Conservation (phyloP, 2,329 filamentous ascomycete species). For the Ceratocystis colombiana region DNA sequence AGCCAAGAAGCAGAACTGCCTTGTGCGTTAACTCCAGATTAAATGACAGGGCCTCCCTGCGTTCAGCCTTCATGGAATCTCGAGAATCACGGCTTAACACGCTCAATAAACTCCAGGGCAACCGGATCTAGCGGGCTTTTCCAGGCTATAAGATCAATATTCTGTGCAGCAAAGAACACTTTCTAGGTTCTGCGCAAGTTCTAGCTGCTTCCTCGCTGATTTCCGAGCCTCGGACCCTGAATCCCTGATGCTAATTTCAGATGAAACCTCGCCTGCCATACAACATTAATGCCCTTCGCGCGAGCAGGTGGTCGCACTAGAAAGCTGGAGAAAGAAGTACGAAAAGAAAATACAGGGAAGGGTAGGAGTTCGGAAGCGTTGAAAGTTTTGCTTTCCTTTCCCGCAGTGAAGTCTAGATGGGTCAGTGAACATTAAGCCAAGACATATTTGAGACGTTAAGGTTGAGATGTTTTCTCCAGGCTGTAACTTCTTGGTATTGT, state of each 20-base stretch:
- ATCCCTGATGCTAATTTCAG: conserved; percentile 15
- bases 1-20: not conserved
- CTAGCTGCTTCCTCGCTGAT: not conserved
- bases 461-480: not conserved
- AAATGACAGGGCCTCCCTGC: not conserved
- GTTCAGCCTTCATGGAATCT: not conserved
- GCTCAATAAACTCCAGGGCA: not conserved
- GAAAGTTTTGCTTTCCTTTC: too few species aligned
- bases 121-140: not conserved
- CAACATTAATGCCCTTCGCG: not conserved
- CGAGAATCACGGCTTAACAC: not conserved
- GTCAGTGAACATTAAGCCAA: not conserved
- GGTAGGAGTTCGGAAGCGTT: too few species aligned
- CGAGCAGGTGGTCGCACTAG: not conserved
- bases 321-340: not conserved
- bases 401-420: not conserved
- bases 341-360: not conserved
- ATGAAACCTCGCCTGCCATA: conserved; percentile 15
- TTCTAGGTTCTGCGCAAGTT: not conserved
- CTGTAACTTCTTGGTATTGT: not conserved
- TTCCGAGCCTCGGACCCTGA: not conserved
- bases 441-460: conserved; percentile 11
- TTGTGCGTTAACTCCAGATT: not conserved
- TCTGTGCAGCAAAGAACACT: not conserved
- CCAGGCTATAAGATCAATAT: not conserved